A percentile compares a stretch with the other conserved stretches of the same genome.
Evolutionary conservation across 202 grass and related monocot genomes (phyloP).

Genomic region (Setaria viridis): DNA sequence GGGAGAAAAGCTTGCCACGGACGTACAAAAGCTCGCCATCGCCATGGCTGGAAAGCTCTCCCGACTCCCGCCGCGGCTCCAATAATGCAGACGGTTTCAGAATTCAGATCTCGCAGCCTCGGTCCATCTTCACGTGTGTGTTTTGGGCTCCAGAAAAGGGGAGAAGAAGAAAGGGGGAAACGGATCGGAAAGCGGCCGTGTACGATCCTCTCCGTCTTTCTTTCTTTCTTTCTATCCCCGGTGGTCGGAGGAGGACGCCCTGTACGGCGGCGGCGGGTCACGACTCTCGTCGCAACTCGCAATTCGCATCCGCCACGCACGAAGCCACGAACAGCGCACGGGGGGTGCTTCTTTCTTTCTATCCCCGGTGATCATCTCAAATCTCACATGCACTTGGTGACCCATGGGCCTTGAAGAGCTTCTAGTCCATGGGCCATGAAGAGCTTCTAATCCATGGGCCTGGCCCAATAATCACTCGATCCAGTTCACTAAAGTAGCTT

Average conservation of each 20-base stretch:
- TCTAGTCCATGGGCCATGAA: neutral
- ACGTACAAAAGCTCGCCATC: neutral
- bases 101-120: slow-evolving; percentile 12
- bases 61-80: neutral
- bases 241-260: neutral
- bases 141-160: neutral
- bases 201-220: neutral
- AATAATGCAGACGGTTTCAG: slow-evolving; percentile 29
- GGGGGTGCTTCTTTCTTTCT: too few species aligned
- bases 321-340: too few species aligned
- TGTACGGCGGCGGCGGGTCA: neutral
- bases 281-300: neutral
- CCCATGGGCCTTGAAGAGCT: neutral
- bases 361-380: too few species aligned
- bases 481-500: neutral
- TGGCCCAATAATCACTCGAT: neutral
- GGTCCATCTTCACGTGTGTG: slow-evolving; percentile 20
- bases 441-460: neutral
- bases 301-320: too few species aligned
- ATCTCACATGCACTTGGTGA: neutral
- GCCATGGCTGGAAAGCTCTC: slow-evolving; percentile 22
- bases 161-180: neutral
- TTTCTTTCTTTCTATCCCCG: neutral
- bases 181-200: neutral
- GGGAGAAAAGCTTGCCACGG: neutral